phyloP scores from a whole-genome alignment of 2,329 filamentous ascomycete genomes.

The Lecanosticta acicola region DNA sequence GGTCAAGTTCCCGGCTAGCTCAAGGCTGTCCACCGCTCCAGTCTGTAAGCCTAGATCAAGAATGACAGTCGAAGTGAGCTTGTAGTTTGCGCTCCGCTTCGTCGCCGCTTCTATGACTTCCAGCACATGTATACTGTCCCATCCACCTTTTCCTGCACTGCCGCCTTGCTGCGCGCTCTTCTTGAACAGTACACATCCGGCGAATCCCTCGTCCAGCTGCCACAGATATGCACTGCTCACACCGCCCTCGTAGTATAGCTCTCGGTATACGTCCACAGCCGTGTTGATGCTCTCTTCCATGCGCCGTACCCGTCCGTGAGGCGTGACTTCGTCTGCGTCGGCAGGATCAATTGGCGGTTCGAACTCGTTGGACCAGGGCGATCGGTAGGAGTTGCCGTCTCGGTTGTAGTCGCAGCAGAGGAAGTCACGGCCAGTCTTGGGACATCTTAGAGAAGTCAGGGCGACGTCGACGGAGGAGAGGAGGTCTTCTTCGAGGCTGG shows the following conservation, averaged over 20 bases:
- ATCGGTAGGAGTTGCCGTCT: conserved; percentile 94
- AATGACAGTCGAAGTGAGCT: conserved; percentile 95
- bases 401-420: conserved; percentile 99
- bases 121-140: conserved; percentile 99
- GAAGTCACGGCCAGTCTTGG: conserved; percentile 86
- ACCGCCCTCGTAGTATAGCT: conserved; percentile 94
- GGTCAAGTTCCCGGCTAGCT: conserved; percentile 96
- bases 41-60: conserved; percentile 70
- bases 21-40: conserved; percentile 71
- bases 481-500: conserved; percentile 92
- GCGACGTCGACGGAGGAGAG: conserved; percentile 97
- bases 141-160: conserved; percentile 48
- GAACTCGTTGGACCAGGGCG: conserved; percentile 98
- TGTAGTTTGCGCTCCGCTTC: conserved; percentile 89
- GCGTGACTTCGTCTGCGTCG: conserved; percentile 73
- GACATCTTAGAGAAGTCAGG: conserved; percentile 77
- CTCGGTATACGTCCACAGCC: conserved; percentile 93
- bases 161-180: conserved; percentile 57
- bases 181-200: conserved; percentile 90
- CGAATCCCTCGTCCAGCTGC: conserved; percentile 97
- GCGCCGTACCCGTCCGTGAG: conserved; percentile 82
- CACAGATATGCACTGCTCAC: conserved; percentile 96
- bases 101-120: conserved; percentile 76
- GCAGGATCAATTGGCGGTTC: conserved; percentile 75
- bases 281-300: conserved; percentile 94